Evolutionary conservation across 768 basidiomycete genomes (phyloP).

Genomic region (Calocybe cyanea): DNA sequence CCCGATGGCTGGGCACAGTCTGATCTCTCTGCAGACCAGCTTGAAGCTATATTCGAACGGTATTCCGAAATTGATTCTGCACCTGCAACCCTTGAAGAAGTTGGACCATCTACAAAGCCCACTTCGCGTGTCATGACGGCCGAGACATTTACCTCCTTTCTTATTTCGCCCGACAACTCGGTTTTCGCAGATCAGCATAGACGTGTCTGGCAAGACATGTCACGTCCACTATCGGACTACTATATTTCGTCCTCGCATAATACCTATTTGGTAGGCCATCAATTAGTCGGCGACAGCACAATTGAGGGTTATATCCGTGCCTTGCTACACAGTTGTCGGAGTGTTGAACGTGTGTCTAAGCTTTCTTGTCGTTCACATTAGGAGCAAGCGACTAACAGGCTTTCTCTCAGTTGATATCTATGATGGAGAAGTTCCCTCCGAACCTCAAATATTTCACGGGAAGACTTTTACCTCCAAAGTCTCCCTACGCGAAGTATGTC

Average conservation of each 20-base stretch:
- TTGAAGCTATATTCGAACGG: constrained; percentile 35
- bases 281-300: constrained; percentile 84
- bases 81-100: too few species aligned
- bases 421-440: constrained; percentile 63
- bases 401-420: constrained; percentile 78
- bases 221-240: constrained; percentile 82
- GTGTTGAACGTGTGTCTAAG: constrained; percentile 77
- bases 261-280: constrained; percentile 82
- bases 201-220: constrained; percentile 78
- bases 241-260: constrained; percentile 91
- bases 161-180: constrained; percentile 77
- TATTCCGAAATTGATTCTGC: constrained; percentile 24
- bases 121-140: constrained; percentile 37
- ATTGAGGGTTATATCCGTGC: constrained; percentile 95
- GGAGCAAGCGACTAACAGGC: not conserved
- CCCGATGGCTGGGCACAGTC: constrained; percentile 27
- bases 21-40: constrained; percentile 27
- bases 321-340: constrained; percentile 82
- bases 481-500: constrained; percentile 75
- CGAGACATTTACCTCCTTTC: constrained; percentile 73
- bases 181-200: constrained; percentile 41
- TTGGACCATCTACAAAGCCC: too few species aligned
- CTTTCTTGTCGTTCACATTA: not conserved
- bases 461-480: constrained; percentile 90
- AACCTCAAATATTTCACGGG: constrained; percentile 91